Percentiles rank a stretch among this genome's conserved stretches.
These are phyloP conservation scores for Periconia digitata DNA, from an alignment of 2,329 filamentous ascomycete genomes.

Conservation along the genomic window DNA sequence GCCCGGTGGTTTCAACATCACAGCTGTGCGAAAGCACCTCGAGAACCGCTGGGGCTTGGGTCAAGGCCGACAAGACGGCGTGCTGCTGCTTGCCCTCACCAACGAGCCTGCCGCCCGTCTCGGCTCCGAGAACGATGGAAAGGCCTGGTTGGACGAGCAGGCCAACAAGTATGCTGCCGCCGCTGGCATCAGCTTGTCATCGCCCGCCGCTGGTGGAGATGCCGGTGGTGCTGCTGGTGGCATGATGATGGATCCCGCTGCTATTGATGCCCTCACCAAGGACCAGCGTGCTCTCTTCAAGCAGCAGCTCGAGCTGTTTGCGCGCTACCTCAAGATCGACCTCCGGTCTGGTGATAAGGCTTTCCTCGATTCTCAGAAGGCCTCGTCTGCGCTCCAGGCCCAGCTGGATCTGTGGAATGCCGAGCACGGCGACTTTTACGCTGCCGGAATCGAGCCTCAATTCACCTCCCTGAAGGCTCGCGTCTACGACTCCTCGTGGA, in stretches of 20 bases:
- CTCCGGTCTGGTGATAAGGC: constrained; percentile 96
- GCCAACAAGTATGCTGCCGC: constrained; percentile 85
- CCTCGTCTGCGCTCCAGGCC: constrained; percentile 82
- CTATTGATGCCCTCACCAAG: constrained; percentile 94
- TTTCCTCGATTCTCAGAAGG: constrained; percentile 79
- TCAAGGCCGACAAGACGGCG: constrained; percentile 85
- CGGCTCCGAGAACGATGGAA: constrained; percentile 86
- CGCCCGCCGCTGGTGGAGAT: constrained; percentile 70
- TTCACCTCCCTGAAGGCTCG: constrained; percentile 94
- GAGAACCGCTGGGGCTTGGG: constrained; percentile 91
- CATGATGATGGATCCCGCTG: constrained; percentile 99
- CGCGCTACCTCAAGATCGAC: constrained; percentile 95
- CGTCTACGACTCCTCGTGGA: constrained; percentile 98
- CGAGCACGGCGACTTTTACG: constrained; percentile 96
- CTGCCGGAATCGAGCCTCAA: constrained; percentile 87
- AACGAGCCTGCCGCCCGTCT: constrained; percentile 89
- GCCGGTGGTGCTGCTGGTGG: constrained; percentile 71
- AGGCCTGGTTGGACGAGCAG: constrained; percentile 86
- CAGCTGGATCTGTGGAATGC: constrained; percentile 94
- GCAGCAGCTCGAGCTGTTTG: constrained; percentile 94
- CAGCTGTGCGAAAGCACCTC: constrained; percentile 89
- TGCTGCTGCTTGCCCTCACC: constrained; percentile 83
- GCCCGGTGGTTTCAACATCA: constrained; percentile 99
- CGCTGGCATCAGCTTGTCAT: constrained; percentile 80
- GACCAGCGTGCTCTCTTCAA: constrained; percentile 96